These are phyloP conservation scores for Allodekkera sacchari DNA, from an alignment of 805 yeast species.

Conservation along the genomic window DNA sequence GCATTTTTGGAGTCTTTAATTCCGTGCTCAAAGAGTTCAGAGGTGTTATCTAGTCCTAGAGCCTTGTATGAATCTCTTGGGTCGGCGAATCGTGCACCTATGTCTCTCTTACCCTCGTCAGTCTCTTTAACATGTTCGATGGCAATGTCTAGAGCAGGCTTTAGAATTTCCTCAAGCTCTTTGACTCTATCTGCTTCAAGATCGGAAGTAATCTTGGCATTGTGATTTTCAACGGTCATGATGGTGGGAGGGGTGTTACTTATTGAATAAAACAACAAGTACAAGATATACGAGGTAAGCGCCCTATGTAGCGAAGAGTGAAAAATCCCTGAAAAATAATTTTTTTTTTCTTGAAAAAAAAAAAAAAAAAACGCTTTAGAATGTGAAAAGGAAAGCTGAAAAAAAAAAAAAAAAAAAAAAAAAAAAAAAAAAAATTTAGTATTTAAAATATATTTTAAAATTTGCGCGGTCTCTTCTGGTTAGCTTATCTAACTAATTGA, in stretches of 20 bases:
- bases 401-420: no score
- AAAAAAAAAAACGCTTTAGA: no score
- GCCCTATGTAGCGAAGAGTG: no score
- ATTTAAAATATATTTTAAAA: no score
- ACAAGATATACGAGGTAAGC: no score
- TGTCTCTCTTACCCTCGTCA: slow-evolving; percentile 31
- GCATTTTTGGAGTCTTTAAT: slow-evolving; percentile 10
- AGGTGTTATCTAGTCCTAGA: slow-evolving; percentile 27
- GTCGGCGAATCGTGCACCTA: slow-evolving; percentile 41
- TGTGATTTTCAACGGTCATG: no score
- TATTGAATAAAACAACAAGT: slow-evolving; percentile 1
- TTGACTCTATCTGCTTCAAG: slow-evolving; percentile 44
- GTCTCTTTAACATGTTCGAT: slow-evolving; percentile 43
- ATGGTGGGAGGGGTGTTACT: not conserved
- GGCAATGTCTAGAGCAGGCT: slow-evolving; percentile 42
- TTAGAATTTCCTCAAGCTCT: slow-evolving; percentile 49
- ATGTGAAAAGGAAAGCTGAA: no score
- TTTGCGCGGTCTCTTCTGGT: no score
- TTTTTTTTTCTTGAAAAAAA: no score
- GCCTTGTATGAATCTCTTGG: slow-evolving; percentile 38
- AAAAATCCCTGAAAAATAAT: no score
- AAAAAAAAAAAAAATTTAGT: no score
- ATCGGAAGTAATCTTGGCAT: slow-evolving; percentile 13
- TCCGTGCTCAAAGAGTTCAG: slow-evolving; percentile 15
- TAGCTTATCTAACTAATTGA: no score